Conservation (phyloP, 768 basidiomycete genomes). For the Lactifluus piperatus region DNA sequence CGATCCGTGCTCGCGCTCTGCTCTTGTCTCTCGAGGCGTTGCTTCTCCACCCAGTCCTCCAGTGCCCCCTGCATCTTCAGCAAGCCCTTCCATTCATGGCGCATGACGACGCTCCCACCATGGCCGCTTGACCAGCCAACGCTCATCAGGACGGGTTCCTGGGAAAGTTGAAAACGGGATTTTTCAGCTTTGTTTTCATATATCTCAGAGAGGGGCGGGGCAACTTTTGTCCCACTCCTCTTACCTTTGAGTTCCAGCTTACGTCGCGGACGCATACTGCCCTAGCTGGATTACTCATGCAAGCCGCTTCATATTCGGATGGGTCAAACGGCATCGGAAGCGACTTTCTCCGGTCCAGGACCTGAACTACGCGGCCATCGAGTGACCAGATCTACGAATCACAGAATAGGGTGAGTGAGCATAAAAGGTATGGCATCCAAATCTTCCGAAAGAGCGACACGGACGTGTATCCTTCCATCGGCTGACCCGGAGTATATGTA, state of each 20-base stretch:
- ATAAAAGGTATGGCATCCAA: not conserved
- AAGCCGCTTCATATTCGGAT: conserved; percentile 42
- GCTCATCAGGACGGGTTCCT: conserved; percentile 89
- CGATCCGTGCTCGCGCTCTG: not conserved
- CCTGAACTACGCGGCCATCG: conserved; percentile 78
- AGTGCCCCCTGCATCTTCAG: conserved; percentile 56
- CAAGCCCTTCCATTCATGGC: conserved; percentile 95
- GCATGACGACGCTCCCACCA: conserved; percentile 70
- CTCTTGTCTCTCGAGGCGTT: conserved; percentile 29
- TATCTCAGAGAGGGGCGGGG: not conserved
- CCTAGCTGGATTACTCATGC: conserved; percentile 26
- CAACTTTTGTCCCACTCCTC: no score
- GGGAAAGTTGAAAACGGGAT: not conserved
- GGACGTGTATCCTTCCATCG: conserved; percentile 77
- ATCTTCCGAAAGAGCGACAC: conserved; percentile 18
- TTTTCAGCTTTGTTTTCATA: not conserved
- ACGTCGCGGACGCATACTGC: conserved; percentile 80
- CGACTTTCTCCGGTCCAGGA: conserved; percentile 71
- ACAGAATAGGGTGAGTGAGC: not conserved
- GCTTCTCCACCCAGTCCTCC: conserved; percentile 69
- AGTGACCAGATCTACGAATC: conserved; percentile 81
- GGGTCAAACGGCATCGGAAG: conserved; percentile 66
- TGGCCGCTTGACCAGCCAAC: conserved; percentile 73
- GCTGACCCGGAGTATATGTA: conserved; percentile 93
- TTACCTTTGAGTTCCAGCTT: conserved; percentile 86